A percentile compares a stretch with the other conserved stretches of the same genome.
phyloP scores from a whole-genome alignment of 2,329 filamentous ascomycete species.

The Achaetomium macrosporum region DNA sequence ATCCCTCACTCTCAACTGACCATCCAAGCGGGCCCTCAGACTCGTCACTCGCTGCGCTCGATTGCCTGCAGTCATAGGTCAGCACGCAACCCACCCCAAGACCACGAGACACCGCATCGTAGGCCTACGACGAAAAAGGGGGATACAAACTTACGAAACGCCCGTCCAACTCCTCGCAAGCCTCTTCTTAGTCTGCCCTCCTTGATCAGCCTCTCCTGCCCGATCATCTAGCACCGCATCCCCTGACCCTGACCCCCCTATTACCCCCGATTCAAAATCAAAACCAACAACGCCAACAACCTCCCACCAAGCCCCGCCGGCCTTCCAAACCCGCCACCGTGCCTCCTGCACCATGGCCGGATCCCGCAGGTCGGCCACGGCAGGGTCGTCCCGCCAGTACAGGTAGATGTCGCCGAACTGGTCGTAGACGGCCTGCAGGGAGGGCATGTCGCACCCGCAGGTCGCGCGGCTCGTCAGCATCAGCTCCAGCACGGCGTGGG shows the following conservation, averaged over 20 bases:
- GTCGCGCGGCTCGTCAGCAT: background rate
- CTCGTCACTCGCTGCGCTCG: constrained; percentile 13
- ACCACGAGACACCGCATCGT: too few relatives aligned
- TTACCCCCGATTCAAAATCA: background rate
- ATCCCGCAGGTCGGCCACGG: constrained; percentile 22
- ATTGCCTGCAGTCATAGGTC: constrained; percentile 1
- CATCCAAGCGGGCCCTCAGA: background rate
- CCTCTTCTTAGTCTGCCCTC: background rate
- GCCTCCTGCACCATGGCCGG: constrained; percentile 22
- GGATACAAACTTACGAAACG: background rate
- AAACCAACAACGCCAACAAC: background rate
- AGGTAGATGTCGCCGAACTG: constrained; percentile 25
- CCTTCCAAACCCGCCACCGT: constrained; percentile 20
- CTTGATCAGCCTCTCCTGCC: too few relatives aligned
- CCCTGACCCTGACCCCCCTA: background rate
- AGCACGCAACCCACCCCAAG: background rate
- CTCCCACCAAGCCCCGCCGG: constrained; percentile 15
- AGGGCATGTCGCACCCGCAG: constrained; percentile 17
- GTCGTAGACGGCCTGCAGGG: constrained; percentile 26
- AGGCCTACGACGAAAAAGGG: background rate
- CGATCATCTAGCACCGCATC: background rate
- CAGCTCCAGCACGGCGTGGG: constrained; percentile 17
- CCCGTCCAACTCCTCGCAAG: background rate
- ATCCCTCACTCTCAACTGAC: background rate
- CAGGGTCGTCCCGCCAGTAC: constrained; percentile 25